phyloP scores from a whole-genome alignment of 805 yeast species.

The Ogataea nitratoaversa region DNA sequence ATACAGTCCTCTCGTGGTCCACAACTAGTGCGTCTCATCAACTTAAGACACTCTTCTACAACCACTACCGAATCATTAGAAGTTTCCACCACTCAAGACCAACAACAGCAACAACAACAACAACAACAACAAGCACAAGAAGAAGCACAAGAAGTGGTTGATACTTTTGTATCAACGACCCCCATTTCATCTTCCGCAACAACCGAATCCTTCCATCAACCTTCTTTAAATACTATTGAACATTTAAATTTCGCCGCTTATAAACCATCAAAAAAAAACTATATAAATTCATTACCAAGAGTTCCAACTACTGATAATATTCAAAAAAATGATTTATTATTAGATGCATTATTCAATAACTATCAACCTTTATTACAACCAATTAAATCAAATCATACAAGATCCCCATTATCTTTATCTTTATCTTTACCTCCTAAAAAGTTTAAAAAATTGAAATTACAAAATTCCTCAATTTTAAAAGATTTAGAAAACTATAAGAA shows the following conservation, averaged over 20 bases:
- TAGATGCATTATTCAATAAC: conserved; percentile 28
- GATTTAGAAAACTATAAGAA: conserved; percentile 26
- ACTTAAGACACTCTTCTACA: conserved; percentile 6
- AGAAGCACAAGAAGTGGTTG: background rate
- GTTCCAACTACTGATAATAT: conserved; percentile 31
- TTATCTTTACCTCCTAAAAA: conserved; percentile 17
- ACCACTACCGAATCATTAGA: conserved; percentile 2
- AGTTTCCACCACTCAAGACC: conserved; percentile 1
- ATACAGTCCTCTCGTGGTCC: too few species aligned
- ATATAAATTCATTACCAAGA: conserved; percentile 28
- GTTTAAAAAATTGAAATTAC: conserved; percentile 14
- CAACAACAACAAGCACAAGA: conserved; percentile 6
- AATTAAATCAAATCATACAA: conserved; percentile 25
- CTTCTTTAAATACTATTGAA: conserved; percentile 3
- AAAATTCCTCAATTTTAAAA: conserved; percentile 23
- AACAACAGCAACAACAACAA: conserved; percentile 3
- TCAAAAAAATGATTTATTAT: conserved; percentile 22
- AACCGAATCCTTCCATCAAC: background rate
- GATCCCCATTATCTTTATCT: conserved; percentile 17
- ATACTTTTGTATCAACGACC: background rate
- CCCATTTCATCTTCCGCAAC: background rate
- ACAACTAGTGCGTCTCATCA: background rate
- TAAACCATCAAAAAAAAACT: conserved; percentile 18
- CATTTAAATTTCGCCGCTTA: conserved; percentile 3
- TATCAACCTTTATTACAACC: conserved; percentile 30